Conservation (phyloP, 2,329 filamentous ascomycete genomes). For the Sarocladium kiliense region DNA sequence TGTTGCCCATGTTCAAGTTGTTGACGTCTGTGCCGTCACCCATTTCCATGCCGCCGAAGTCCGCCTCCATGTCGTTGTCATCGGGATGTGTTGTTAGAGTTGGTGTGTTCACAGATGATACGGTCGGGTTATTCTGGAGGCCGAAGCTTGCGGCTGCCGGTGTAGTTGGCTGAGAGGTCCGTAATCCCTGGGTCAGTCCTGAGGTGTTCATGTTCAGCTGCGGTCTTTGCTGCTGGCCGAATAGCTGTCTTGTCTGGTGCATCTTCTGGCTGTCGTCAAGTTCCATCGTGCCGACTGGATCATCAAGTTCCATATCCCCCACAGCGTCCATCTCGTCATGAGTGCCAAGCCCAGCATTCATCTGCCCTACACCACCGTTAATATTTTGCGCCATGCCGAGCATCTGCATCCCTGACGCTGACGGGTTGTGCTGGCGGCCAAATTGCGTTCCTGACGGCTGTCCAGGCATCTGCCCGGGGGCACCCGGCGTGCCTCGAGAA, state of each 20-base stretch:
- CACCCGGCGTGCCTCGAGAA: constrained; percentile 25
- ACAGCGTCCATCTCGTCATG: constrained; percentile 73
- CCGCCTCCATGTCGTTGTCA: constrained; percentile 69
- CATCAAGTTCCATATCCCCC: constrained; percentile 96
- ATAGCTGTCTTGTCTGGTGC: constrained; percentile 65
- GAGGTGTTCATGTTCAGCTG: constrained; percentile 79
- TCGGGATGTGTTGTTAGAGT: constrained; percentile 70
- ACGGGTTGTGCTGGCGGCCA: constrained; percentile 26
- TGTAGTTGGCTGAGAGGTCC: constrained; percentile 80
- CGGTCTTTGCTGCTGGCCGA: constrained; percentile 59
- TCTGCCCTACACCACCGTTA: constrained; percentile 25
- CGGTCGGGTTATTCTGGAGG: constrained; percentile 88
- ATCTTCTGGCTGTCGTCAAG: constrained; percentile 59
- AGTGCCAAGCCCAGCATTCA: constrained; percentile 37
- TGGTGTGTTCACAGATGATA: constrained; percentile 94
- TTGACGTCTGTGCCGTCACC: constrained; percentile 61
- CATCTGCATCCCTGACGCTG: constrained; percentile 32
- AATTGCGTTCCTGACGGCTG: constrained; percentile 24
- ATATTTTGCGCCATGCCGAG: constrained; percentile 29
- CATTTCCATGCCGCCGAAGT: constrained; percentile 58
- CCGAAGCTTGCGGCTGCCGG: constrained; percentile 72
- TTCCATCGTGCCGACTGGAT: constrained; percentile 64
- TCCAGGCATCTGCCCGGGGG: constrained; percentile 22
- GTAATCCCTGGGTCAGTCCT: constrained; percentile 69
- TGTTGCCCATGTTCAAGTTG: constrained; percentile 45